Evolutionary conservation across 2,329 filamentous ascomycete genomes (phyloP).

Genomic region (Ophiognomonia clavigignenti-juglandacearum): DNA sequence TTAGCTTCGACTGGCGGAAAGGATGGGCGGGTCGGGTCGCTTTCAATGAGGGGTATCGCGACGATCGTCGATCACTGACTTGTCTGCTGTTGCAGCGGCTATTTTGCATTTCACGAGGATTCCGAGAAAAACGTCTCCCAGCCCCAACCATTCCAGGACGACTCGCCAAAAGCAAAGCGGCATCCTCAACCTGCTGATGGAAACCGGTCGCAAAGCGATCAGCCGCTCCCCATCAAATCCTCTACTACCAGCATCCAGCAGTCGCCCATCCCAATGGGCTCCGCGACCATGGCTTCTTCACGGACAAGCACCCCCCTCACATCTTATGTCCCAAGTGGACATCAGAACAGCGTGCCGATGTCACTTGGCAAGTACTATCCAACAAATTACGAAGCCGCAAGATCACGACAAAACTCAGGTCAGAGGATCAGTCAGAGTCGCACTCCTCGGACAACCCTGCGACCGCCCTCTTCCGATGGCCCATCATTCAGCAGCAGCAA

Average conservation of each 20-base stretch:
- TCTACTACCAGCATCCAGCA: background rate
- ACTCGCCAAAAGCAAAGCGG: conserved; percentile 3
- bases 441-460: conserved; percentile 19
- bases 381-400: conserved; percentile 48
- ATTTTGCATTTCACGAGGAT: conserved; percentile 58
- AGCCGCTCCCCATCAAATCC: too few species aligned
- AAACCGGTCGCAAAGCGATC: too few species aligned
- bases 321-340: conserved; percentile 46
- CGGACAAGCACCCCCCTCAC: conserved; percentile 39
- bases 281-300: conserved; percentile 23
- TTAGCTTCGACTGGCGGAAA: background rate
- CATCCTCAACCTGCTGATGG: too few species aligned
- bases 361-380: conserved; percentile 61
- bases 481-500: conserved; percentile 29
- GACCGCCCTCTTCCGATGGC: conserved; percentile 22
- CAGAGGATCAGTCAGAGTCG: conserved; percentile 8
- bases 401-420: conserved; percentile 21
- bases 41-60: conserved; percentile 10
- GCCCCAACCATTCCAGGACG: conserved; percentile 47
- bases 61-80: conserved; percentile 7
- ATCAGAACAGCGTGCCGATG: conserved; percentile 40
- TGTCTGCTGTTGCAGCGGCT: conserved; percentile 42
- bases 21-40: conserved; percentile 7
- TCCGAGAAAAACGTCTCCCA: conserved; percentile 40
- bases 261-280: too few species aligned